A percentile compares a stretch with the other conserved stretches of the same genome.
Conservation (phyloP, 768 basidiomycete species). For the Tricholoma saponaceum region DNA sequence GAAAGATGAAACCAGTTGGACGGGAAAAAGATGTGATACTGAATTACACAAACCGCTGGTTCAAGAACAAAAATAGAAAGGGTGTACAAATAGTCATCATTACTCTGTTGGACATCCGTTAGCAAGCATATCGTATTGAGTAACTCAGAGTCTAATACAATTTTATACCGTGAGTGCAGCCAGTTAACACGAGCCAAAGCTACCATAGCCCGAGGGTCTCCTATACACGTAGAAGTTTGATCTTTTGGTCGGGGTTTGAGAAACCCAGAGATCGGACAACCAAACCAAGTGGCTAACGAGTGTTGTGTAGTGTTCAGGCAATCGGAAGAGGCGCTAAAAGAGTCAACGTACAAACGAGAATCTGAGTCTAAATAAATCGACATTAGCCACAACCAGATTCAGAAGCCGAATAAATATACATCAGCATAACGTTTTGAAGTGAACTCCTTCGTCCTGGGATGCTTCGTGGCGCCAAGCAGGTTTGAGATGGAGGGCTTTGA, state of each 20-base stretch:
- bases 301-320: background rate
- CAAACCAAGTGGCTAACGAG: slow-evolving; percentile 30
- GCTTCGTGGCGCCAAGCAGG: slow-evolving; percentile 35
- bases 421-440: slow-evolving; percentile 44
- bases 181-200: slow-evolving; percentile 39
- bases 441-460: slow-evolving; percentile 30
- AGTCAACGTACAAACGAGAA: slow-evolving; percentile 33
- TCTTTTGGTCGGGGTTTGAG: slow-evolving; percentile 6
- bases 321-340: background rate
- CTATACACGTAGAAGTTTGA: slow-evolving; percentile 11
- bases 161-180: slow-evolving; percentile 38
- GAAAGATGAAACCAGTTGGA: background rate
- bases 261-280: slow-evolving; percentile 30
- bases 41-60: slow-evolving; percentile 27
- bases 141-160: slow-evolving; percentile 19
- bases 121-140: background rate
- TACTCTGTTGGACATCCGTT: slow-evolving; percentile 22
- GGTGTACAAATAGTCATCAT: slow-evolving; percentile 41
- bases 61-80: slow-evolving; percentile 35
- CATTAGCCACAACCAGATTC: background rate
- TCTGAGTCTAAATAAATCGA: slow-evolving; percentile 32
- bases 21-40: background rate
- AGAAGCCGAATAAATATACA: slow-evolving; percentile 27
- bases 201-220: slow-evolving; percentile 37
- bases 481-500: slow-evolving; percentile 44